Evolutionary conservation across 2,329 filamentous ascomycete genomes (phyloP).

Genomic region (Cadophora gregata): DNA sequence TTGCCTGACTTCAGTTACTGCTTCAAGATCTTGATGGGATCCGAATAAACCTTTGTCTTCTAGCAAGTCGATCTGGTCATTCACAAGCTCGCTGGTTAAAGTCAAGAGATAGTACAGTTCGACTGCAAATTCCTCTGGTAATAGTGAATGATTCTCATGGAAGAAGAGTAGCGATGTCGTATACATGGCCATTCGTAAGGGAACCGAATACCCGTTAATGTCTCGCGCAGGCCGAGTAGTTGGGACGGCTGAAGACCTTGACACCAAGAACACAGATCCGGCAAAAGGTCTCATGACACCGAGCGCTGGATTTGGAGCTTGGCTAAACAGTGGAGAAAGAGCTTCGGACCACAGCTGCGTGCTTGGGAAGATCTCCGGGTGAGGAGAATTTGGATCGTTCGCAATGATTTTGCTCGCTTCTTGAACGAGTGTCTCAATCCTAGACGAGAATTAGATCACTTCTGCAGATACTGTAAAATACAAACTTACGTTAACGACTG

Average conservation of each 20-base stretch:
- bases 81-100: conserved; percentile 57
- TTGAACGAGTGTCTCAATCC: conserved; percentile 59
- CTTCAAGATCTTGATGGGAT: conserved; percentile 47
- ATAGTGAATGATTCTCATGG: conserved; percentile 45
- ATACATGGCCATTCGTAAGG: conserved; percentile 79
- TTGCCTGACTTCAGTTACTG: conserved; percentile 33
- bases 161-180: conserved; percentile 57
- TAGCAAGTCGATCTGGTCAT: conserved; percentile 57
- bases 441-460: conserved; percentile 41
- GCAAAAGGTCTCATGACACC: conserved; percentile 76
- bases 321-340: conserved; percentile 60
- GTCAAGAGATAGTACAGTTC: conserved; percentile 59
- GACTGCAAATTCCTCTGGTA: conserved; percentile 52
- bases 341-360: conserved; percentile 68
- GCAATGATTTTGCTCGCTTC: conserved; percentile 52
- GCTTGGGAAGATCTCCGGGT: conserved; percentile 63
- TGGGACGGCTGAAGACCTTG: conserved; percentile 38
- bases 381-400: conserved; percentile 40
- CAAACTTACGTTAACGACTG: conserved; percentile 56
- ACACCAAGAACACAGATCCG: conserved; percentile 71
- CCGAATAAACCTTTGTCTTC: conserved; percentile 55
- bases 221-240: conserved; percentile 56
- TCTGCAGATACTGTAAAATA: neutral
- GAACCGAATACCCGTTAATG: conserved; percentile 70
- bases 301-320: conserved; percentile 64